Base-by-base conservation (phyloP, 2,329 filamentous ascomycete species). In the Ophiostoma fasciatum region DNA sequence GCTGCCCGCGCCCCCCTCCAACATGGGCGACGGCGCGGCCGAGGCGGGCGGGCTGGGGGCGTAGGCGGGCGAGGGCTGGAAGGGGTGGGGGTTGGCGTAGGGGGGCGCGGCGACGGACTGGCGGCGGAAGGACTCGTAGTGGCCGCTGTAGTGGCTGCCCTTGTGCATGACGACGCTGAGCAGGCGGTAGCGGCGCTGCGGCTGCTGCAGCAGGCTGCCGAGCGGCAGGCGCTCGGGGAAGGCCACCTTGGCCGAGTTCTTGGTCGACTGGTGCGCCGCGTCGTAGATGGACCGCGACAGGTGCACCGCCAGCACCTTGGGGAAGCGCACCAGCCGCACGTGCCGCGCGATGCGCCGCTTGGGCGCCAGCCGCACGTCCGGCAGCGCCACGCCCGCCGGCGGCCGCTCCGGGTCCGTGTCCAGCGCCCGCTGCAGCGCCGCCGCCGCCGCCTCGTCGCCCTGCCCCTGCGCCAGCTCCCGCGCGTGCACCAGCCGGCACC, bases 121-220 rank as follows among this genome's bases (percentile, higher is more conserved):
- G 26, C 90, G 73, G 23, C 90, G 72, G 56, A 96, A 96, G 1
- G 85, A 88, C 55, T 98, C 90, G 59, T 98, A 98, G 53, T 98
- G 90, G 1, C 90, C 90, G 49, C 85, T 94, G 51, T 94, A 79
- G 54, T 98, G 90, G 43, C 82, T 92, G 26, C 90, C 90, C 50
- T 93, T 93, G 53, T 98, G 90, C 17, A 83, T 93, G 25, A 98
- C 84, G 25, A 93, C 73, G 11, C 80, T 84, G 0, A 93, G 68
- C 5, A 98, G 65, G 48, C 78, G 83, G 58, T 94, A 98, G 51
- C 72, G 79, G 44, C 76, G 80, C 49, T 80, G 76, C 38, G 80
- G 71, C 49, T 80, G 76, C 38, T 80, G 71, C 29, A 90, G 59
- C 18, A 96, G 62, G 1, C 84, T 76, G 1, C 90, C 90, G 4